Conservation (phyloP, 2,329 filamentous ascomycete genomes). For the Aureobasidium sp. region DNA sequence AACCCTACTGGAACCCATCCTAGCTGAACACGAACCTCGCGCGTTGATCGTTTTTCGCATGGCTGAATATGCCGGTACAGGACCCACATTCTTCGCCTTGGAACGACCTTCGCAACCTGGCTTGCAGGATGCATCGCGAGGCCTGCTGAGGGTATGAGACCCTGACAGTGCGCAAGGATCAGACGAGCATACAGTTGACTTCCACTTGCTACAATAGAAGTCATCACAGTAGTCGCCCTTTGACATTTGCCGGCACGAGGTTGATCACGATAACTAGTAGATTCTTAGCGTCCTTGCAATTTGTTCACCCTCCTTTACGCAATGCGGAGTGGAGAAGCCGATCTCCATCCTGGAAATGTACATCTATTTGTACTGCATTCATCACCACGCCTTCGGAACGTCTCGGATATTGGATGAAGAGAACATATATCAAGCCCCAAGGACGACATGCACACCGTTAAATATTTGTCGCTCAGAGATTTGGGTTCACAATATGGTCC, state of each 20-base stretch:
- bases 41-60: neutral
- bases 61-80: neutral
- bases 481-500: neutral
- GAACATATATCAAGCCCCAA: neutral
- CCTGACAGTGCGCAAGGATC: neutral
- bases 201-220: neutral
- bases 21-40: constrained; percentile 1
- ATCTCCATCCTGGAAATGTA: neutral
- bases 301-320: constrained; percentile 1
- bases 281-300: constrained; percentile 1
- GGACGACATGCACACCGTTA: neutral
- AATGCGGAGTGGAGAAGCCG: neutral
- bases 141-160: neutral
- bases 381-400: neutral
- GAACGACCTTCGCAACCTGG: neutral
- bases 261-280: neutral
- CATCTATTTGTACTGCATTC: neutral
- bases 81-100: constrained; percentile 4
- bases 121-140: neutral
- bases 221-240: neutral
- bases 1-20: neutral
- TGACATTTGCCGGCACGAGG: neutral
- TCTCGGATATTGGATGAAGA: too few relatives aligned
- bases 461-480: neutral
- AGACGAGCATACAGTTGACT: neutral